Evolutionary conservation across 345 rosid species (phyloP).

Genomic region (Cochlearia excelsa): DNA sequence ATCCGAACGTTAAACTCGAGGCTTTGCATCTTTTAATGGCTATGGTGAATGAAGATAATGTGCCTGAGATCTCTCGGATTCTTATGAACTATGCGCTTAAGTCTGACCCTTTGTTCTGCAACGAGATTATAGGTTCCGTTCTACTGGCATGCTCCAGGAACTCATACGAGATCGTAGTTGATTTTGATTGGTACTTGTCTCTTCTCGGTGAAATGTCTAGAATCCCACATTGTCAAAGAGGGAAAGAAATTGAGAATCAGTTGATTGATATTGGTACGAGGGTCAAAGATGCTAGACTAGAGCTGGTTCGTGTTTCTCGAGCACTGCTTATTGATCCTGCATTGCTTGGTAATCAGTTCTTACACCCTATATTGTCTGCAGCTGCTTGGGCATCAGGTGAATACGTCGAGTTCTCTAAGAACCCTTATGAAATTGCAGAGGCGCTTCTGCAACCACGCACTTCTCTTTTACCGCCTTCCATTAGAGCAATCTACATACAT

Average conservation of each 20-base stretch:
- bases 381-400: slow-evolving; percentile 97
- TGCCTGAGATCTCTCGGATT: slow-evolving; percentile 70
- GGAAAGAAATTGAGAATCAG: slow-evolving; percentile 85
- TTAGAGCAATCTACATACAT: slow-evolving; percentile 69
- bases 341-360: slow-evolving; percentile 75
- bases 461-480: slow-evolving; percentile 59
- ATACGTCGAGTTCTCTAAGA: slow-evolving; percentile 64
- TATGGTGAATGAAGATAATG: slow-evolving; percentile 80
- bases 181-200: slow-evolving; percentile 88
- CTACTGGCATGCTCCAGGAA: slow-evolving; percentile 64
- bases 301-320: slow-evolving; percentile 70
- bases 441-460: slow-evolving; percentile 89
- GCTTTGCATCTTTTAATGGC: slow-evolving; percentile 81
- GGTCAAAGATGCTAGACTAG: slow-evolving; percentile 85
- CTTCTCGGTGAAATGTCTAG: slow-evolving; percentile 91
- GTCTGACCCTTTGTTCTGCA: slow-evolving; percentile 84
- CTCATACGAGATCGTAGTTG: slow-evolving; percentile 67
- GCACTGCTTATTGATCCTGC: slow-evolving; percentile 93
- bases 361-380: slow-evolving; percentile 76
- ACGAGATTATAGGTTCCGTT: slow-evolving; percentile 78
- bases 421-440: slow-evolving; percentile 71
- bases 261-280: slow-evolving; percentile 78
- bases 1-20: slow-evolving; percentile 74
- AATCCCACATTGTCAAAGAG: slow-evolving; percentile 77
- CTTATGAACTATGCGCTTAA: slow-evolving; percentile 78